These are phyloP conservation scores for Pyrenophora tritici-repentis DNA, from an alignment of 2,329 filamentous ascomycete species.

Conservation along the genomic window DNA sequence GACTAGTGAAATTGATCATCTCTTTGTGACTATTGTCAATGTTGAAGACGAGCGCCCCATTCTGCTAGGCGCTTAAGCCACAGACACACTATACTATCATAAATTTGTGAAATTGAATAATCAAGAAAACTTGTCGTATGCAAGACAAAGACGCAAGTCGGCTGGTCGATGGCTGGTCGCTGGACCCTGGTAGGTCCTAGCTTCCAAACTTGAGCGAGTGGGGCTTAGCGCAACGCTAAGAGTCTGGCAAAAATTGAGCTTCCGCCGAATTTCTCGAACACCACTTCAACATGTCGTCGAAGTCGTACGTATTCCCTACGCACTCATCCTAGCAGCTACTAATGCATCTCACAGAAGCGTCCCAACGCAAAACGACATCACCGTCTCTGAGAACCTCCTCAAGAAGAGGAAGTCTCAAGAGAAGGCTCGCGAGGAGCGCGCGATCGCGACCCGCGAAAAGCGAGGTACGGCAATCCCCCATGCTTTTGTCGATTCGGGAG, in stretches of 20 bases:
- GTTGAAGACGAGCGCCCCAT: no score
- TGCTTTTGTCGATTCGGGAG: slow-evolving; percentile 26
- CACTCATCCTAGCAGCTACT: slow-evolving; percentile 56
- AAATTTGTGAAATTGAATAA: no score
- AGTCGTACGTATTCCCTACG: slow-evolving; percentile 60
- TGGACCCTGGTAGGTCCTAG: not conserved
- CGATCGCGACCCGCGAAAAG: slow-evolving; percentile 79
- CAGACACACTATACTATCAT: not conserved
- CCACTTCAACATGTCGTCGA: slow-evolving; percentile 47
- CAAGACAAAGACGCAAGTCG: not conserved
- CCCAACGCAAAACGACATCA: slow-evolving; percentile 88
- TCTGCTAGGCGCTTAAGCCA: no score
- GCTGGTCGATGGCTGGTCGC: not conserved
- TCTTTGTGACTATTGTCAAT: no score
- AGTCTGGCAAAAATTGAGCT: slow-evolving; percentile 21
- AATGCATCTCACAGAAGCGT: slow-evolving; percentile 68
- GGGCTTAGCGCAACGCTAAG: slow-evolving; percentile 17
- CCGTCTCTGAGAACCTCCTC: slow-evolving; percentile 96
- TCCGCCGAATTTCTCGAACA: slow-evolving; percentile 56
- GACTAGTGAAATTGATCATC: no score
- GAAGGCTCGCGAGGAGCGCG: slow-evolving; percentile 92
- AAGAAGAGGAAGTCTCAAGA: slow-evolving; percentile 99
- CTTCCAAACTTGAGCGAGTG: not conserved
- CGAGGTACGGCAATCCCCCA: slow-evolving; percentile 71
- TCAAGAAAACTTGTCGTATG: not conserved